phyloP scores from a whole-genome alignment of 164 flowering plant genomes.

The Tinospora cordifolia region DNA sequence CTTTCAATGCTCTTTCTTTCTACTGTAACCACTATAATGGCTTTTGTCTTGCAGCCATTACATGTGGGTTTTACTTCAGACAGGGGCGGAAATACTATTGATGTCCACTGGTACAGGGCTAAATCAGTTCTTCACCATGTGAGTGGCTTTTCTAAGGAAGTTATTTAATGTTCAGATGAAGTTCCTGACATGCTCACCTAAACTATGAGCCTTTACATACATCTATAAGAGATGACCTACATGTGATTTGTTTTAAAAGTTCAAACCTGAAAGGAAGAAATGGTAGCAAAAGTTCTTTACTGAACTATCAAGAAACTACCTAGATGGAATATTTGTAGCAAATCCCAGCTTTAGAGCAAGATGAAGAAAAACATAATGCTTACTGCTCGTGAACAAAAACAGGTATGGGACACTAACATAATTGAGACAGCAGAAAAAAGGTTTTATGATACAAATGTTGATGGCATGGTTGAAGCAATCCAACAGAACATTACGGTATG shows the following conservation, averaged over 20 bases:
- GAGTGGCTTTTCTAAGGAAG: slow-evolving; percentile 15
- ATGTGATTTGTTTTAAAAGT: neutral
- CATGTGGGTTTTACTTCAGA: slow-evolving; percentile 80
- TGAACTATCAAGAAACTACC: too few relatives aligned
- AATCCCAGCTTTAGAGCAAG: neutral
- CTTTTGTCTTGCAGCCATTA: slow-evolving; percentile 51
- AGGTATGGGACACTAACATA: slow-evolving; percentile 67
- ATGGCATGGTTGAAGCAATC: slow-evolving; percentile 48
- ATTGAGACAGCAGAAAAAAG: slow-evolving; percentile 66
- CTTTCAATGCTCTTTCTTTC: neutral
- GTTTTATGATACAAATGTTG: slow-evolving; percentile 41
- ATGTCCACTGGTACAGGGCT: slow-evolving; percentile 75
- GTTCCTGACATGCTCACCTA: neutral
- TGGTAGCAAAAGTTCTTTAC: neutral
- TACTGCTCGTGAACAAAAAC: slow-evolving; percentile 15
- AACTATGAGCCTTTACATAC: neutral
- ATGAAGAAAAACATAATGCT: neutral
- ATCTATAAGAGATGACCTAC: neutral
- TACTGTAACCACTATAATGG: neutral
- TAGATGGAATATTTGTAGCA: too few relatives aligned
- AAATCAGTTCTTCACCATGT: slow-evolving; percentile 84
- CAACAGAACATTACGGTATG: slow-evolving; percentile 61
- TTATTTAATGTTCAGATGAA: neutral
- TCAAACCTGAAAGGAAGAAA: neutral
- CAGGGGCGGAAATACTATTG: slow-evolving; percentile 72